A percentile compares a stretch with the other conserved stretches of the same genome.
phyloP scores from a whole-genome alignment of 768 basidiomycete genomes.

The Termitomyces sp. region DNA sequence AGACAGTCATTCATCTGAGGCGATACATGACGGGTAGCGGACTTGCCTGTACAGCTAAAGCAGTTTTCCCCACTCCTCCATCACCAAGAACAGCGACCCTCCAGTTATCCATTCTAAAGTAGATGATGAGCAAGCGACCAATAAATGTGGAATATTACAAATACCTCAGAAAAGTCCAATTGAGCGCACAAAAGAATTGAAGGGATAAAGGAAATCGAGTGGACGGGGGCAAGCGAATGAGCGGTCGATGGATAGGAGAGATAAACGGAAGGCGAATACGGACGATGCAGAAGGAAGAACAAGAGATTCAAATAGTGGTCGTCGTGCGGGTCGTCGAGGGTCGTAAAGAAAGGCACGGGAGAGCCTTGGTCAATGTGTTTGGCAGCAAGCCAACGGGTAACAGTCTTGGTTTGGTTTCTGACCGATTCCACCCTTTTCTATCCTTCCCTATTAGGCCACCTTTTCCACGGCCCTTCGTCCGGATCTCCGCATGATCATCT shows the following conservation, averaged over 20 bases:
- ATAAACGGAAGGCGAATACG: slow-evolving; percentile 22
- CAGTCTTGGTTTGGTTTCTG: slow-evolving; percentile 27
- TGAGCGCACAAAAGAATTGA: slow-evolving; percentile 24
- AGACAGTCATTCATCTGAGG: slow-evolving; percentile 8
- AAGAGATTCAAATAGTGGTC: slow-evolving; percentile 31
- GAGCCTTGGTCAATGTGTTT: slow-evolving; percentile 25
- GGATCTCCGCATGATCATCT: slow-evolving; percentile 3
- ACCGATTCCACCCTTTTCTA: slow-evolving; percentile 33
- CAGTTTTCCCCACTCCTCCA: slow-evolving; percentile 97
- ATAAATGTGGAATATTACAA: slow-evolving; percentile 7
- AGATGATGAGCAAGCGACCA: slow-evolving; percentile 16
- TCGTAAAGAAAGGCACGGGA: slow-evolving; percentile 50
- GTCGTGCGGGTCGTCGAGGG: slow-evolving; percentile 57
- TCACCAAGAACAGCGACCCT: slow-evolving; percentile 95
- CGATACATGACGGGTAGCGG: neutral
- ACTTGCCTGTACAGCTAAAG: slow-evolving; percentile 89
- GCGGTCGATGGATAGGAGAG: slow-evolving; percentile 24
- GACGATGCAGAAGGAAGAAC: slow-evolving; percentile 37
- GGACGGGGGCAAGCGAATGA: slow-evolving; percentile 12
- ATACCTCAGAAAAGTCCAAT: slow-evolving; percentile 29
- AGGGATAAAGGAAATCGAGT: slow-evolving; percentile 21
- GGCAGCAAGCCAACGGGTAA: slow-evolving; percentile 30
- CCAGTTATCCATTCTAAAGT: slow-evolving; percentile 81
- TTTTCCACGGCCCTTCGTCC: slow-evolving; percentile 16
- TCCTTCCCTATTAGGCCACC: slow-evolving; percentile 16